Evolutionary conservation across 2,329 filamentous ascomycete genomes (phyloP), one percentile per base, ranked within the genome.

Genomic region (Aureobasidium uvarum): DNA sequence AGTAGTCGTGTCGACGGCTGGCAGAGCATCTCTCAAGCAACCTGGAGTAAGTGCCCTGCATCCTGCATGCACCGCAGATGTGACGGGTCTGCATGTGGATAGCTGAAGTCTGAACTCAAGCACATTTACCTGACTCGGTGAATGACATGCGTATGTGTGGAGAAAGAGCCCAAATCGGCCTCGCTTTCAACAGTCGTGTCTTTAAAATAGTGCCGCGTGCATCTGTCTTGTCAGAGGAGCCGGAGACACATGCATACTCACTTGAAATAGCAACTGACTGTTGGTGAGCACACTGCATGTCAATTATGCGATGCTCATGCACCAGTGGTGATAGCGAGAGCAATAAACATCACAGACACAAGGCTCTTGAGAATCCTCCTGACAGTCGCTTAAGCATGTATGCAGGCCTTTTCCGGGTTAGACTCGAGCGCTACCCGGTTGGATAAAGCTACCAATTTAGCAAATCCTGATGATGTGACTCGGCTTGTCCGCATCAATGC

Each of bases 51-150:
- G 14, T 62, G 58, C 60, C 60, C 60, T 63, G 60, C 60, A 20
- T 63, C 38, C 16, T 54, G 60, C 60, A 54, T 54, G 60, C 50
- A 62, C 58, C 36, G 45, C 58, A 50, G 58, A 50, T 51, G 58
- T 62, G 58, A 50, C 36, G 31, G 41, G 33, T 28, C 31, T 36
- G 56, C 56, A 38, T 43, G 38, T 56, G 36, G 23, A 56, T 38
- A 60, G 41, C 56, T 62, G 58, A 62, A 48, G 28, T 51, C 48
- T 33, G 25, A 18, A 51, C 14, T 51, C 60, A 25, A 63, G 38
- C 48, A 38, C 60, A 36, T 25, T 25, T 8, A 14, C 60, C 50
- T 63, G 60, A 63, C 48, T 63, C 60, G 48, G 18, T 38, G 20
- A 18, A 20, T 54, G 50, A 25, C 60, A 63, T 51, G 20, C 45